phyloP scores from a whole-genome alignment of 768 basidiomycete species.

The Pisolithus marmoratus region DNA sequence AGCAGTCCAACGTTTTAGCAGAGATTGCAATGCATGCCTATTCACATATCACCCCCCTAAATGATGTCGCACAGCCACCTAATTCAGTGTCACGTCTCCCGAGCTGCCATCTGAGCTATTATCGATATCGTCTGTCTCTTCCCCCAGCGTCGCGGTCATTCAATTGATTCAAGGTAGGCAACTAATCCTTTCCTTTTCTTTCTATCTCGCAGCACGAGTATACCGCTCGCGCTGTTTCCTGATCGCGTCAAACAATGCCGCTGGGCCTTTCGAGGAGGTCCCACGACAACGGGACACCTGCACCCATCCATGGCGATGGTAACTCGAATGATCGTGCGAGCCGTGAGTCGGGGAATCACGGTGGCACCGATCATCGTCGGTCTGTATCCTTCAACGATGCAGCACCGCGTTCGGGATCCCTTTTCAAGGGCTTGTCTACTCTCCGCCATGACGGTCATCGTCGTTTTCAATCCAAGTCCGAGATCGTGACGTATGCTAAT shows the following conservation, averaged over 20 bases:
- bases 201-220: background rate
- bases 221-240: background rate
- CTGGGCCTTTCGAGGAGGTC: slow-evolving; percentile 17
- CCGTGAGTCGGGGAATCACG: slow-evolving; percentile 5
- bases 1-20: too few relatives aligned
- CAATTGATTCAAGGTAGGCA: slow-evolving; percentile 19
- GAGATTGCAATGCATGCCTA: too few relatives aligned
- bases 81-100: background rate
- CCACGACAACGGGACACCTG: slow-evolving; percentile 17
- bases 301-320: slow-evolving; percentile 7
- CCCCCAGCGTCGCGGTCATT: slow-evolving; percentile 7
- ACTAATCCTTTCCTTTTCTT: slow-evolving; percentile 3
- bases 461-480: slow-evolving; percentile 4
- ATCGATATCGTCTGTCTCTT: background rate
- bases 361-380: slow-evolving; percentile 20
- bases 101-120: slow-evolving; percentile 2
- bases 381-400: slow-evolving; percentile 43
- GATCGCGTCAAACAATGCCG: slow-evolving; percentile 13
- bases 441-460: slow-evolving; percentile 5
- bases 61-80: slow-evolving; percentile 17
- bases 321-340: slow-evolving; percentile 5
- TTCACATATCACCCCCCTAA: too few relatives aligned
- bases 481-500: slow-evolving; percentile 8
- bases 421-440: slow-evolving; percentile 15
- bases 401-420: slow-evolving; percentile 37